Base-by-base conservation (phyloP, 306 rosid species). In the Nissolia schottii region DNA sequence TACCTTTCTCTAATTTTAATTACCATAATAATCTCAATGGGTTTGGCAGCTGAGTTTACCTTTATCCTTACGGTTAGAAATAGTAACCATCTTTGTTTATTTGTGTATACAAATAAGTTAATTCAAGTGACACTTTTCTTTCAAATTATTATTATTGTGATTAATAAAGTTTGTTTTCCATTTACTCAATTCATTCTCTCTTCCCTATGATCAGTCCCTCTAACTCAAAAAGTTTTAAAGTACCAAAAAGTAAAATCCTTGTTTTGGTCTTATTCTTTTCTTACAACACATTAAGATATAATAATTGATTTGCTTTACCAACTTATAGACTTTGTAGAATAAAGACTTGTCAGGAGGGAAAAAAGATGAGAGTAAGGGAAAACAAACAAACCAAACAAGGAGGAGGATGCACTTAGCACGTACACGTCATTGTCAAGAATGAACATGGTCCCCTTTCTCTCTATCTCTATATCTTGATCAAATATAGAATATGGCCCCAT, bases 401-500 rank as follows among this genome's bases (percentile, higher is more conserved):
- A 45, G n/a, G 18, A 48, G 45, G 51, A 37, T 60, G 57, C 27
- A 25, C 70, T 60, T 67, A 35, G 31, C 56, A 48, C 18, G 7
- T 69, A 48, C 65, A 27, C 60, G 62, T 37, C n/a, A n/a, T n/a
- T n/a, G n/a, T n/a, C n/a, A 32, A 59, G 38, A 24, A 71, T 27
- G 35, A 62, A 65, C 37, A 34, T 64, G 62, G 81, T 51, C 79
- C 79, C 63, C 34, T 62, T 29, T 48, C 24, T 50, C 53, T 60
- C 13, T 14, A 58, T 50, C 53, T 60, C 13, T 14, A 58, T 78
- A 55, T 75, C 70, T 64, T 78, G 60, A 48, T 74, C 70, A 71
- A 73, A 56, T 24, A 55, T 58, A 74, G 77, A 82, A 78, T 74
- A 69, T 77, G 73, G 74, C 71, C 67, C 78, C 45, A 67, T 62